These are phyloP conservation scores for Osmanthus fragrans DNA, from an alignment of 257 asterid species.

Conservation along the genomic window DNA sequence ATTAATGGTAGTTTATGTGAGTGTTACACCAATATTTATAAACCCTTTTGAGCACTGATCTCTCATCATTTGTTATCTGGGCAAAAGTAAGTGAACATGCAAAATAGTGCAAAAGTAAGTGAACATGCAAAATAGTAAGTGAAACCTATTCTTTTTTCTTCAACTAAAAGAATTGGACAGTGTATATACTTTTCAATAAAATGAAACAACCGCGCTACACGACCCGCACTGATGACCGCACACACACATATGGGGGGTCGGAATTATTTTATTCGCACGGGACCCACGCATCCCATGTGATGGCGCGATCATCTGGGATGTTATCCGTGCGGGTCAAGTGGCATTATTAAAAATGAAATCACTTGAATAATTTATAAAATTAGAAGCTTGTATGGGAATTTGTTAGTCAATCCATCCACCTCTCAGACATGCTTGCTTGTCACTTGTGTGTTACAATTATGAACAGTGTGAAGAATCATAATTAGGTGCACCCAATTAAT, in stretches of 20 bases:
- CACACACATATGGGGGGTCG: too few species aligned
- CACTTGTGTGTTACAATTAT: neutral
- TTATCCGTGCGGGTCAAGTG: too few species aligned
- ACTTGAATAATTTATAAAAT: constrained; percentile 4
- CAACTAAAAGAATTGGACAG: neutral
- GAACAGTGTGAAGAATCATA: neutral
- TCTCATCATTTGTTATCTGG: too few species aligned
- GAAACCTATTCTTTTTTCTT: neutral
- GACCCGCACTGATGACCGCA: too few species aligned
- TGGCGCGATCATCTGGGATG: too few species aligned
- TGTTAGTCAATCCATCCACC: neutral
- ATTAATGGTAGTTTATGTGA: too few species aligned
- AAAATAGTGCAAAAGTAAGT: neutral
- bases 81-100: too few species aligned
- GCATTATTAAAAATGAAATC: neutral
- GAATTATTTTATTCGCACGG: too few species aligned
- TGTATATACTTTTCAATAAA: neutral
- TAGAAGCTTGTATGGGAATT: constrained; percentile 8
- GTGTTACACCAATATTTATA: too few species aligned
- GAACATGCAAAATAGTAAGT: neutral
- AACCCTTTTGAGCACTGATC: too few species aligned
- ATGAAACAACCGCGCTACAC: too few species aligned
- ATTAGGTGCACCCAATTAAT: neutral
- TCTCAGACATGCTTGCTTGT: neutral
- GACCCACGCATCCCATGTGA: too few species aligned